A percentile compares a stretch with the other conserved stretches of the same genome.
phyloP scores from a whole-genome alignment of 768 basidiomycete species.

The Leccinellum rugosiceps region DNA sequence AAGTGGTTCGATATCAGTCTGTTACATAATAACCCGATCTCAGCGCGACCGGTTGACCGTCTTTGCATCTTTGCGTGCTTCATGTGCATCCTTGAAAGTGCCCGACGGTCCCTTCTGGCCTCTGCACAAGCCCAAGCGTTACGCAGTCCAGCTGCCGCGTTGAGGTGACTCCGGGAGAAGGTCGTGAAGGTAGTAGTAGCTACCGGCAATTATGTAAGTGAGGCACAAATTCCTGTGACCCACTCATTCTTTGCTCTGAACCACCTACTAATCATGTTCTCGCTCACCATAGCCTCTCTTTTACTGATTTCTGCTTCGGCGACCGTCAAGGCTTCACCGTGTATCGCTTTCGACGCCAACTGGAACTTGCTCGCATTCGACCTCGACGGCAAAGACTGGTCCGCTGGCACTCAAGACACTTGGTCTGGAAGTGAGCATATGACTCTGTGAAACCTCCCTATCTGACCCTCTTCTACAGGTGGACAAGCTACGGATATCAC shows the following conservation, averaged over 20 bases:
- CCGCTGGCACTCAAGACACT: slow-evolving; percentile 63
- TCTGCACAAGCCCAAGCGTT: too few species aligned
- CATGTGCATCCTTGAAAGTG: too few species aligned
- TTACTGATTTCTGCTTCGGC: slow-evolving; percentile 38
- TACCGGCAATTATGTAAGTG: neutral
- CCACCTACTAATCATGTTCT: slow-evolving; percentile 30
- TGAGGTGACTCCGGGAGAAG: too few species aligned
- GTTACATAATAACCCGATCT: neutral
- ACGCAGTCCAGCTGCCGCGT: too few species aligned
- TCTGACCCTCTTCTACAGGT: slow-evolving; percentile 17
- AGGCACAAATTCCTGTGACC: neutral
- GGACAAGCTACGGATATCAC: slow-evolving; percentile 62
- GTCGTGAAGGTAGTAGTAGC: too few species aligned
- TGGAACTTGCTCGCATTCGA: slow-evolving; percentile 90
- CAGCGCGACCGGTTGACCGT: too few species aligned
- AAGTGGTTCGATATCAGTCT: too few species aligned
- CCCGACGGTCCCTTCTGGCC: too few species aligned
- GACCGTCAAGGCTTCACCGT: slow-evolving; percentile 45
- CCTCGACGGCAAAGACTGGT: slow-evolving; percentile 80
- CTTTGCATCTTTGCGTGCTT: too few species aligned
- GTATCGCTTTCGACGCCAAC: slow-evolving; percentile 72
- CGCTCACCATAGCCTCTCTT: slow-evolving; percentile 52
- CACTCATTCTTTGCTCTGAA: neutral
- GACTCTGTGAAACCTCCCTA: neutral
- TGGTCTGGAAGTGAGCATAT: slow-evolving; percentile 58